phyloP scores from a whole-genome alignment of 306 rosid genomes.

The Chamaecrista fasciculata region DNA sequence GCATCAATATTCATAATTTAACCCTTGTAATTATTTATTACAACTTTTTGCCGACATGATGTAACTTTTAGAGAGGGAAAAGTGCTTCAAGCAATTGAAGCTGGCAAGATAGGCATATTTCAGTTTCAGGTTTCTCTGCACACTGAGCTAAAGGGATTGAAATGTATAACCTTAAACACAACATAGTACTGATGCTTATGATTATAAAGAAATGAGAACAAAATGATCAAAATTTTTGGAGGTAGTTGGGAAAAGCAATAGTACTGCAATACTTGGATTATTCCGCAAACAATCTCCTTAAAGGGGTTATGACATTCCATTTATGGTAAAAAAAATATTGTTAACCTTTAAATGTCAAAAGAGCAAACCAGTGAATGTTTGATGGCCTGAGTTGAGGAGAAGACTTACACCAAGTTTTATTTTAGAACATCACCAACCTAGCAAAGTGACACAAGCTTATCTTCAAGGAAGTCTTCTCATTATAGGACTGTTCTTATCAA shows the following conservation, averaged over 20 bases:
- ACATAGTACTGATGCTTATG: not conserved
- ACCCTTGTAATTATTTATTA: constrained; percentile 7
- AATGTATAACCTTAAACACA: not conserved
- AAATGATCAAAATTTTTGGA: not conserved
- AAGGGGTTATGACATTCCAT: not conserved
- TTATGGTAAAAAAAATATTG: not conserved
- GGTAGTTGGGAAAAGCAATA: not conserved
- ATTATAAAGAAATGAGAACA: not conserved
- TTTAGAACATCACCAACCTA: not conserved
- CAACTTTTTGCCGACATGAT: not conserved
- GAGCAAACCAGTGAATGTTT: no score
- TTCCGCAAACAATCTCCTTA: not conserved
- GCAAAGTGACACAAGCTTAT: not conserved
- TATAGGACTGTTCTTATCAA: not conserved
- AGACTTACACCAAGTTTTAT: not conserved
- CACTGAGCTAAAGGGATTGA: not conserved
- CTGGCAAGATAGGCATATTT: not conserved
- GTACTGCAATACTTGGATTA: not conserved
- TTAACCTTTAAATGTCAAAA: not conserved
- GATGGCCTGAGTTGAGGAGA: not conserved
- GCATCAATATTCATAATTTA: not conserved
- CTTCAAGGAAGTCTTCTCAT: not conserved
- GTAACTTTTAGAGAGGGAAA: not conserved
- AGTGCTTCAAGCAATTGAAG: not conserved
- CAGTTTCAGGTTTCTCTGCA: not conserved